Conservation (phyloP, 192 early-diverging fungal genomes). For the Chytriomyces confervae region DNA sequence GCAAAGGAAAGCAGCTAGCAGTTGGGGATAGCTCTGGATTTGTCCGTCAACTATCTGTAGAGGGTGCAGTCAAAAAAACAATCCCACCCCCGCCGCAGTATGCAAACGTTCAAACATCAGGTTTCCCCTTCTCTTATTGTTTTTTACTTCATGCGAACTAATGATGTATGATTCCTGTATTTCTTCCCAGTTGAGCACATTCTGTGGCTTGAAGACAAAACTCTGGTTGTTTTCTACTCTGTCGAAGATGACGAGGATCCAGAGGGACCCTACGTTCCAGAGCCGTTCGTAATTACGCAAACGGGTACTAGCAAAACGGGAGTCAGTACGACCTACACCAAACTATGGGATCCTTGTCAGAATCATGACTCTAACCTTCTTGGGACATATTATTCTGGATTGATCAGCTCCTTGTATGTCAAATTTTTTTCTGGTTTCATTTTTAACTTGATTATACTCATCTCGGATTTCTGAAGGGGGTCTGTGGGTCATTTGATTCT, state of each 20-base stretch:
- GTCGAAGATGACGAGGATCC: slow-evolving; percentile 42
- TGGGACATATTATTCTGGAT: slow-evolving; percentile 1
- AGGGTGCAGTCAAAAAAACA: slow-evolving; percentile 65
- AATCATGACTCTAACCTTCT: slow-evolving; percentile 32
- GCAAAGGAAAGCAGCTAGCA: slow-evolving; percentile 88
- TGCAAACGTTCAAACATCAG: neutral
- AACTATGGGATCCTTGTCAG: slow-evolving; percentile 24
- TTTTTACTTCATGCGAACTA: neutral
- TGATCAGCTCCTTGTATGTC: neutral
- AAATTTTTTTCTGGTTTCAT: neutral
- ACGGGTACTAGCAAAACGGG: slow-evolving; percentile 38
- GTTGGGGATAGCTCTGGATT: slow-evolving; percentile 68
- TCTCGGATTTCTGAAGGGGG: neutral
- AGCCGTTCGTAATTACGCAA: slow-evolving; percentile 37
- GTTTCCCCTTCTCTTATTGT: neutral
- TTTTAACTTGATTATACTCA: slow-evolving; percentile 7
- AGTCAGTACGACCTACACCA: slow-evolving; percentile 11
- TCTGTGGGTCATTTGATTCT: slow-evolving; percentile 8
- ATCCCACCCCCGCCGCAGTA: slow-evolving; percentile 51
- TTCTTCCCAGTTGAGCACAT: slow-evolving; percentile 64
- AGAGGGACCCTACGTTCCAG: neutral
- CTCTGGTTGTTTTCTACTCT: slow-evolving; percentile 74
- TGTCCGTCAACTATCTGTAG: slow-evolving; percentile 67
- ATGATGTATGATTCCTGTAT: neutral
- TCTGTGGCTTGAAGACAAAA: slow-evolving; percentile 76